phyloP scores from a whole-genome alignment of 2,329 filamentous ascomycete species.

The Botrytis hyacinthi region DNA sequence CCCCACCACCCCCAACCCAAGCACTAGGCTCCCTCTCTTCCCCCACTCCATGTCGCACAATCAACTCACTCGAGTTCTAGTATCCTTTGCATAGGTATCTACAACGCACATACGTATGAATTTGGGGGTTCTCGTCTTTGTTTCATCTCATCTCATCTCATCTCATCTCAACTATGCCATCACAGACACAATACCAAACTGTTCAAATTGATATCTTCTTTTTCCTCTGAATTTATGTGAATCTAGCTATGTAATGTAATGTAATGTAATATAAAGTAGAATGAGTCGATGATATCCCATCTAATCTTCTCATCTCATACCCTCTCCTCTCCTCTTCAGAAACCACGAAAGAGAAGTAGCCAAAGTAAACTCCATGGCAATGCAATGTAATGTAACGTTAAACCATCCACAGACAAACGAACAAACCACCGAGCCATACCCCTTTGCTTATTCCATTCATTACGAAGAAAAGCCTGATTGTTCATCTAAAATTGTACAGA shows the following conservation, averaged over 20 bases:
- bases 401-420: background rate
- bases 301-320: background rate
- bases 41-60: background rate
- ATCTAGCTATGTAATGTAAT: background rate
- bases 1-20: background rate
- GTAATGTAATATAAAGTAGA: background rate
- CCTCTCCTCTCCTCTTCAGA: background rate
- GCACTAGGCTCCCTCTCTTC: background rate
- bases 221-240: background rate
- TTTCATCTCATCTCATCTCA: background rate
- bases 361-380: constrained; percentile 1
- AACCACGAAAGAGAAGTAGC: background rate
- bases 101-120: background rate
- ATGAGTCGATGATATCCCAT: background rate
- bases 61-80: background rate
- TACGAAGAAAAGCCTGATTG: background rate
- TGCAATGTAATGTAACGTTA: background rate
- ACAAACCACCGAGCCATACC: background rate
- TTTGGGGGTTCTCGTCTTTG: too few relatives aligned
- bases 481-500: constrained; percentile 1
- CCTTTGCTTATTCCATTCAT: background rate
- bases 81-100: too few relatives aligned
- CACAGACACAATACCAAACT: background rate
- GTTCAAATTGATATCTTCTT: background rate
- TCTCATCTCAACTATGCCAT: background rate